phyloP scores from a whole-genome alignment of 208 protist species.

The Crithidia bombi region DNA sequence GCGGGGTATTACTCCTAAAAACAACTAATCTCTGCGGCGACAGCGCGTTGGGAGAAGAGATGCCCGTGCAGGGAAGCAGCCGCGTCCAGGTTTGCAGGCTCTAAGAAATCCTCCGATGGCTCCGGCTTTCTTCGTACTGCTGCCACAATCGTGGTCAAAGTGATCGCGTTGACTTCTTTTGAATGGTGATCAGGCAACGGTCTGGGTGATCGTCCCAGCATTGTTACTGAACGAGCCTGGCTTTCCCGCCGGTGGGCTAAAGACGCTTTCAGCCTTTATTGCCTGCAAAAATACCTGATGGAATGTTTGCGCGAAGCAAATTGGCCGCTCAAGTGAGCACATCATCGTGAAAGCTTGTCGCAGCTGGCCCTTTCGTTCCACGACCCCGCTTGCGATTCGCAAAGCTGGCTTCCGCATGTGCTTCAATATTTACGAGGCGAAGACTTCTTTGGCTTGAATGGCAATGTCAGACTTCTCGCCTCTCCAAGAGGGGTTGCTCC shows the following conservation, averaged over 20 bases:
- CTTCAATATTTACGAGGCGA: constrained; percentile 86
- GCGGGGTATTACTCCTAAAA: constrained; percentile 85
- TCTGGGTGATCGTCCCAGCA: constrained; percentile 61
- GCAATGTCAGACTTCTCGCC: constrained; percentile 83
- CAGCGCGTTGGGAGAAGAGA: constrained; percentile 73
- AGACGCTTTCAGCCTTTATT: constrained; percentile 80
- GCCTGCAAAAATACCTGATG: constrained; percentile 89
- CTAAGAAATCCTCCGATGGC: constrained; percentile 58
- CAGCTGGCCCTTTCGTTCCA: constrained; percentile 42
- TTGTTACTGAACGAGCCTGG: constrained; percentile 76
- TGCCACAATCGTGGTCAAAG: constrained; percentile 85
- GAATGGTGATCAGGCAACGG: constrained; percentile 72
- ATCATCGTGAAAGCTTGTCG: constrained; percentile 70
- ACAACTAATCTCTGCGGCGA: constrained; percentile 68
- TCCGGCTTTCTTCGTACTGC: constrained; percentile 66
- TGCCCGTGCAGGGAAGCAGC: constrained; percentile 79
- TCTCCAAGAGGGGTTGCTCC: constrained; percentile 72
- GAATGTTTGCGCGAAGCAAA: constrained; percentile 82
- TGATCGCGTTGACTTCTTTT: constrained; percentile 81
- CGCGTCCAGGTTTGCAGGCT: constrained; percentile 51
- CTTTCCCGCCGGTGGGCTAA: constrained; percentile 57
- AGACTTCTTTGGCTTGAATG: constrained; percentile 82
- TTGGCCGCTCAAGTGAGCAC: constrained; percentile 71
- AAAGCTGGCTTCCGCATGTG: constrained; percentile 90
- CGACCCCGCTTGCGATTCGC: constrained; percentile 39